Evolutionary conservation across 139 green algal species (phyloP).

Genomic region (Picochlorum costavermella): DNA sequence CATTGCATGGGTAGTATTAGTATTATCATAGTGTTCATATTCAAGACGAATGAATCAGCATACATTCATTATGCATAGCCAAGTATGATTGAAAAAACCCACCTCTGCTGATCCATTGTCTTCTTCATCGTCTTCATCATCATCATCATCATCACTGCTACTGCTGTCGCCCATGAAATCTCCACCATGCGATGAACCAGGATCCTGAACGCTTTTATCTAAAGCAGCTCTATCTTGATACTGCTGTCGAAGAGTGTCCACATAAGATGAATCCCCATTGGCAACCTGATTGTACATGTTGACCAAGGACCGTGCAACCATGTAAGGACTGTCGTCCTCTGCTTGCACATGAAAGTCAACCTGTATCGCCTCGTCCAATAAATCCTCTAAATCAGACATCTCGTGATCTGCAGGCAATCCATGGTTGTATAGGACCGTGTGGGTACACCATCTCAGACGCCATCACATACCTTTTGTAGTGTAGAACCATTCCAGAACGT

Average conservation of each 20-base stretch:
- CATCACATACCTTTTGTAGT: conserved; percentile 48
- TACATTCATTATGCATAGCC: too few relatives aligned
- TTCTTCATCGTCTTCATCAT: conserved; percentile 12
- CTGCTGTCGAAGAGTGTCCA: conserved; percentile 16
- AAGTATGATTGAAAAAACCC: not conserved
- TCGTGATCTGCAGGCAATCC: conserved; percentile 21
- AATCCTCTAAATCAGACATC: conserved; percentile 22
- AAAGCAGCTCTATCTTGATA: not conserved
- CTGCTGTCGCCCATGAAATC: conserved; percentile 12
- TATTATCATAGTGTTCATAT: too few relatives aligned
- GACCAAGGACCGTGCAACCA: conserved; percentile 26
- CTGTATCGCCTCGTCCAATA: conserved; percentile 29
- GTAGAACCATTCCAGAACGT: conserved; percentile 82
- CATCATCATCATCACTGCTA: conserved; percentile 17
- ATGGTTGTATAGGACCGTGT: not conserved
- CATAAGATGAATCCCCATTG: conserved; percentile 21
- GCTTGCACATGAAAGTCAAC: conserved; percentile 35
- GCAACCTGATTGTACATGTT: conserved; percentile 39
- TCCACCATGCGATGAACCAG: conserved; percentile 8
- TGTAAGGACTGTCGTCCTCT: conserved; percentile 36
- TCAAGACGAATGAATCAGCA: too few relatives aligned
- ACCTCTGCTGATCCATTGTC: conserved; percentile 1
- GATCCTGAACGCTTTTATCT: not conserved
- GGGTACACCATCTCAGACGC: not conserved
- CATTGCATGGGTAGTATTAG: too few relatives aligned